phyloP scores from a whole-genome alignment of 192 early-diverging fungal species.

The Funneliformis geosporum region DNA sequence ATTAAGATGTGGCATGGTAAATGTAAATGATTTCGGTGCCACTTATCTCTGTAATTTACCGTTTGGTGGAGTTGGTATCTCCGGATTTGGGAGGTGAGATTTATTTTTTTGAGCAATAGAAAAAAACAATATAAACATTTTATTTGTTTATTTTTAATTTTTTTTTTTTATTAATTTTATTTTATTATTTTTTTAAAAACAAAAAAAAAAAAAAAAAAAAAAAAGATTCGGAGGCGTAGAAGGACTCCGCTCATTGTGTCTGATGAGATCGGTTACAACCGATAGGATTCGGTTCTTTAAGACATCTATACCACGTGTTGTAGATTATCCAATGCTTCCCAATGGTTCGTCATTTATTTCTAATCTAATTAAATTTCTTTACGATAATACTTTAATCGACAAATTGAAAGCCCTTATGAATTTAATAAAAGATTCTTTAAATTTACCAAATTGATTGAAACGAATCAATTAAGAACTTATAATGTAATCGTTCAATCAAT shows the following conservation, averaged over 20 bases:
- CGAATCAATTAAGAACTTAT: neutral
- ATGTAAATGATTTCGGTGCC: conserved; percentile 86
- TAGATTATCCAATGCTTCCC: conserved; percentile 70
- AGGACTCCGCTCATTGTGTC: conserved; percentile 70
- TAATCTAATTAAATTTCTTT: conserved; percentile 42
- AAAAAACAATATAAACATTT: no score
- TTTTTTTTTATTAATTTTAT: neutral
- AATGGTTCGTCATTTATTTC: conserved; percentile 42
- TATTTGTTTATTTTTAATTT: neutral
- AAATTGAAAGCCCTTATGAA: neutral
- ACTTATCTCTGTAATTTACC: conserved; percentile 85
- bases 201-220: no score
- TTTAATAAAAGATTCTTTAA: neutral
- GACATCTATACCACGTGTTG: conserved; percentile 71
- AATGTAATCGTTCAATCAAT: neutral
- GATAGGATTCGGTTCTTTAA: conserved; percentile 73
- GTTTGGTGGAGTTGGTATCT: conserved; percentile 80
- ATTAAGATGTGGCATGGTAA: conserved; percentile 76
- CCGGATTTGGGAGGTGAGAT: conserved; percentile 69
- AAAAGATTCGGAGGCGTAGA: conserved; percentile 64
- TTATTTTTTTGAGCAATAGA: neutral
- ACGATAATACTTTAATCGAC: conserved; percentile 26
- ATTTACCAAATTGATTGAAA: neutral
- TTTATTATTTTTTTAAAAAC: no score
- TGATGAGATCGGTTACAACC: conserved; percentile 69